phyloP scores from a whole-genome alignment of 75 land plant genomes.

The Sequoia sempervirens region DNA sequence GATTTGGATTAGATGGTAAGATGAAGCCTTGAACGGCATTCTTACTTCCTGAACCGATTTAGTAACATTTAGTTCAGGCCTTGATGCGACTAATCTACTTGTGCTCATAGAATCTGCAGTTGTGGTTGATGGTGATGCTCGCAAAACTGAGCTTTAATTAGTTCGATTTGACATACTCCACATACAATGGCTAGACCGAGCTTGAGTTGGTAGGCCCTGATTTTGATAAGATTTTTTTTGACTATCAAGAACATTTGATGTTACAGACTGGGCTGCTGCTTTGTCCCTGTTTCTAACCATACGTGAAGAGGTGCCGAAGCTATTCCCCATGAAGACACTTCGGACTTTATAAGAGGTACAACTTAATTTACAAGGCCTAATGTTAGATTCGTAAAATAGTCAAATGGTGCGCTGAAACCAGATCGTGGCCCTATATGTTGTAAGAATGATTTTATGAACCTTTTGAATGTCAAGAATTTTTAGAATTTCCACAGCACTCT shows the following conservation, averaged over 20 bases:
- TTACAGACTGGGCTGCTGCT: constrained; percentile 31
- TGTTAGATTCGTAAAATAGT: constrained; percentile 77
- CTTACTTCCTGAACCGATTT: constrained; percentile 50
- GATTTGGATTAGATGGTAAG: constrained; percentile 78
- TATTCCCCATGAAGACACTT: constrained; percentile 37
- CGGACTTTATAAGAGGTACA: constrained; percentile 62
- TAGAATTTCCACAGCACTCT: constrained; percentile 65
- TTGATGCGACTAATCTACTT: constrained; percentile 29
- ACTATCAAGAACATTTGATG: constrained; percentile 54
- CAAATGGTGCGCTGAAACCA: constrained; percentile 58
- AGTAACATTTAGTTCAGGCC: constrained; percentile 38
- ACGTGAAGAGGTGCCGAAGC: constrained; percentile 27
- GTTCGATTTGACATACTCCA: constrained; percentile 19
- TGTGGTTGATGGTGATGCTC: constrained; percentile 77
- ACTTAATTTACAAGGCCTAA: constrained; percentile 86
- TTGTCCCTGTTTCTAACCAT: constrained; percentile 28
- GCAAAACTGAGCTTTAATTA: constrained; percentile 6
- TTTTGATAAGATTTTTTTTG: constrained; percentile 75
- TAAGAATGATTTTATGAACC: constrained; percentile 89
- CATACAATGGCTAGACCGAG: constrained; percentile 46
- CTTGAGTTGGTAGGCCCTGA: constrained; percentile 70
- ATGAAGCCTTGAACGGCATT: constrained; percentile 54
- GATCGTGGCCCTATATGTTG: constrained; percentile 51
- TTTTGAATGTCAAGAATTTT: constrained; percentile 62
- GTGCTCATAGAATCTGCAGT: constrained; percentile 56